phyloP scores from a whole-genome alignment of 371 early-diverging fungal genomes.

The Apophysomyces variabilis region DNA sequence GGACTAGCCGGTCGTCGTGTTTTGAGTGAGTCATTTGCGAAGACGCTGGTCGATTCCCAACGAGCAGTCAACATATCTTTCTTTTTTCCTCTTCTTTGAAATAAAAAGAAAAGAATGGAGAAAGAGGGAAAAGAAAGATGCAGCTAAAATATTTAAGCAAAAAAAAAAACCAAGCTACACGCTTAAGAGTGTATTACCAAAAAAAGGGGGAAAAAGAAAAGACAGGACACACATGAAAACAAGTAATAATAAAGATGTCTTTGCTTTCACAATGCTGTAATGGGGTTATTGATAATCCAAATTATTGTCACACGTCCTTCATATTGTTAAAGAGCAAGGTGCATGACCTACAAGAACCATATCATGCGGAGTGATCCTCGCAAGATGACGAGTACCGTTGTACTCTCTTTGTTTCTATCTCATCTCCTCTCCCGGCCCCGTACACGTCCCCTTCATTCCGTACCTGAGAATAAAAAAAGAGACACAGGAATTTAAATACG shows the following conservation, averaged over 20 bases:
- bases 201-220: not conserved
- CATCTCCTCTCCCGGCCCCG: not conserved
- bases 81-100: not conserved
- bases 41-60: constrained; percentile 46
- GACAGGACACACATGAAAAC: not conserved
- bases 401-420: too few relatives aligned
- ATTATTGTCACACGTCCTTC: not conserved
- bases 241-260: not conserved
- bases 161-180: not conserved
- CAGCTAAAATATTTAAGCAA: not conserved
- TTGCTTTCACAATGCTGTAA: too few relatives aligned
- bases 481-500: constrained; percentile 8
- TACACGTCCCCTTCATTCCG: not conserved
- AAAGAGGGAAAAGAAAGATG: not conserved
- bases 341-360: constrained; percentile 3
- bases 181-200: too few relatives aligned
- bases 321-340: not conserved
- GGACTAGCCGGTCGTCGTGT: constrained; percentile 12
- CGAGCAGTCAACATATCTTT: constrained; percentile 14
- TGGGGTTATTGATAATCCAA: too few relatives aligned
- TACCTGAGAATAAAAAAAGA: not conserved
- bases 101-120: not conserved
- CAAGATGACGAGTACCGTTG: not conserved
- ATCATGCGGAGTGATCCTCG: not conserved
- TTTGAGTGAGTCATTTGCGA: constrained; percentile 36